Base-by-base conservation (phyloP, 306 rosid genomes). In the Luffa aegyptiaca region DNA sequence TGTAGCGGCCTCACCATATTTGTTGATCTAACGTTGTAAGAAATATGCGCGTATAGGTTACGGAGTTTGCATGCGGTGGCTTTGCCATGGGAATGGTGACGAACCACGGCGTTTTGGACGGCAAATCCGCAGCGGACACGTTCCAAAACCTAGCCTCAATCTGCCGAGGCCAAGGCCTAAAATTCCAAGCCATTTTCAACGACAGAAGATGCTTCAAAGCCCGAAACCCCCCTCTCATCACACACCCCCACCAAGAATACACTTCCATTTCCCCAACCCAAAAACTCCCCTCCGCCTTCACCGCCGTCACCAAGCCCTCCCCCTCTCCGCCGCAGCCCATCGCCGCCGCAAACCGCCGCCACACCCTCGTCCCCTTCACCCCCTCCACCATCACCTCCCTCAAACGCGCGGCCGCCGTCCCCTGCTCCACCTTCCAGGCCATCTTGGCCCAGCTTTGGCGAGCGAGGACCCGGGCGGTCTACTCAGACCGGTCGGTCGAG, bases 31-130 rank as follows among this genome's bases (percentile, higher is more conserved):
- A 26, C 31, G 1, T 26, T 26, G 31, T 26, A 26, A 26, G 31
- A 26, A 26, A 26, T 26, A 26, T 26, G 1, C 31, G 31, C 31
- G 31, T 26, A 3, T 6, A 90, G 93, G 41, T 88, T 16, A 86
- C 92, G 45, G 88, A 86, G 31, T 87, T 90, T 81, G 90, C 84
- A 36, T 88, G 92, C 58, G 92, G 90, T 81, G 84, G 92, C 58
- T 75, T 86, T 48, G 92, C 90, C 6, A 86, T 90, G 5, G 87
- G 86, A 21, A 79, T 91, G 70, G 84, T 76, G 52, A 82, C 84
- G 81, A 90, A 90, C 68, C 93, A 90, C 16, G 88, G 90, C 81
- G 72, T 82, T 5, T 66, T 90, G 0, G 92, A 90, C 18, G 93
- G 92, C 3, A 45, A 85, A 45, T 76, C 86, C 62, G 73, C 87